phyloP scores from a whole-genome alignment of 768 basidiomycete genomes.

The Amanita polypyramis region DNA sequence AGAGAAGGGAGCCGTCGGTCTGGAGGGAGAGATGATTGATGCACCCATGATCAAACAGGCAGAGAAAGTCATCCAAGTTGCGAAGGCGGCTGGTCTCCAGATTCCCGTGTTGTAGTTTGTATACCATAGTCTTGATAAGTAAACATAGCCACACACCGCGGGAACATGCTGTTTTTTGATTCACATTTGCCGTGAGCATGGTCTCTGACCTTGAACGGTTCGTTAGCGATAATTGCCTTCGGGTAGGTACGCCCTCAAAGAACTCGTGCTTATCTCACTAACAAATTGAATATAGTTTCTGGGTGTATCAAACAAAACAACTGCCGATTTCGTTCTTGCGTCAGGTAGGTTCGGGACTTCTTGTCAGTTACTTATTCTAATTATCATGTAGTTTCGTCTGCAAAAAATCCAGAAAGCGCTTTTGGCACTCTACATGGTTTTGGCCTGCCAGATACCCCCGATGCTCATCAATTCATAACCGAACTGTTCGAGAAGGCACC shows the following conservation, averaged over 20 bases:
- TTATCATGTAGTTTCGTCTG: slow-evolving; percentile 50
- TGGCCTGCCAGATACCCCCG: slow-evolving; percentile 75
- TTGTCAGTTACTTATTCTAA: not conserved
- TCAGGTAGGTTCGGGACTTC: slow-evolving; percentile 43
- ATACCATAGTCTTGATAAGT: not conserved
- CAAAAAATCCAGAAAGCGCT: slow-evolving; percentile 72
- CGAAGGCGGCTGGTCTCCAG: slow-evolving; percentile 41
- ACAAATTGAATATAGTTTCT: slow-evolving; percentile 44
- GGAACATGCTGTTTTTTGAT: not conserved
- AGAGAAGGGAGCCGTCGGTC: slow-evolving; percentile 59
- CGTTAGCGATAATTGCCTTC: slow-evolving; percentile 70
- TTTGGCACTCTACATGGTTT: slow-evolving; percentile 64
- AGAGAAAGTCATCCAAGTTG: slow-evolving; percentile 39
- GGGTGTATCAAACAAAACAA: slow-evolving; percentile 74
- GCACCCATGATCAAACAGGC: slow-evolving; percentile 75
- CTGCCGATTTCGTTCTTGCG: slow-evolving; percentile 80
- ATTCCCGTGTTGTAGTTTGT: slow-evolving; percentile 27
- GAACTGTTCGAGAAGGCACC: slow-evolving; percentile 74
- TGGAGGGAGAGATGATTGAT: slow-evolving; percentile 84
- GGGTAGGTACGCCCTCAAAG: slow-evolving; percentile 32
- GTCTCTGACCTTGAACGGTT: slow-evolving; percentile 57
- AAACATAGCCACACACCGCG: slow-evolving; percentile 1
- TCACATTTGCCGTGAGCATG: slow-evolving; percentile 25
- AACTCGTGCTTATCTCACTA: not conserved
- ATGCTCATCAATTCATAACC: slow-evolving; percentile 68